These are phyloP conservation scores for Dactylonectria estremocensis DNA, from an alignment of 2,329 filamentous ascomycete species.

Conservation along the genomic window DNA sequence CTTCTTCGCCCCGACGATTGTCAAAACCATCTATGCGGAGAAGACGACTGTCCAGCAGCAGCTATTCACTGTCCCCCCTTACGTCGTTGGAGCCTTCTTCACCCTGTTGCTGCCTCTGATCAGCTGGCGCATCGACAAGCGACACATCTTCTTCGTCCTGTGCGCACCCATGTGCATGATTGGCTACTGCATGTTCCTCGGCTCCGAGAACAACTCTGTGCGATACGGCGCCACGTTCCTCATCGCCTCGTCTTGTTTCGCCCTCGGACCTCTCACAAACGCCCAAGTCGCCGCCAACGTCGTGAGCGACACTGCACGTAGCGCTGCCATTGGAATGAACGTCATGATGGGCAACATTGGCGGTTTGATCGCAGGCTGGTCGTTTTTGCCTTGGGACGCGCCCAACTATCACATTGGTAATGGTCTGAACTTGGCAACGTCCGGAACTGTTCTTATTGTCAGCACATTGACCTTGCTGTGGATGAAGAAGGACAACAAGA, in stretches of 20 bases:
- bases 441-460: constrained; percentile 65
- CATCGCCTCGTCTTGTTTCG: constrained; percentile 75
- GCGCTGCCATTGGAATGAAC: constrained; percentile 75
- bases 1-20: constrained; percentile 81
- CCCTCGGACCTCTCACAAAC: constrained; percentile 75
- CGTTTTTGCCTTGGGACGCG: constrained; percentile 72
- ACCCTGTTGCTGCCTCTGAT: constrained; percentile 73
- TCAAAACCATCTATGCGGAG: constrained; percentile 63
- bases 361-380: constrained; percentile 75
- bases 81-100: constrained; percentile 78
- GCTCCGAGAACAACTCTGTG: constrained; percentile 63
- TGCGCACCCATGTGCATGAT: constrained; percentile 76
- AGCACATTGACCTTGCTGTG: constrained; percentile 66
- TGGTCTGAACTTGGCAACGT: constrained; percentile 76
- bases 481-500: constrained; percentile 74
- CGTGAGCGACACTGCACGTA: constrained; percentile 78
- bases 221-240: constrained; percentile 81
- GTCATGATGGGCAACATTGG: constrained; percentile 82
- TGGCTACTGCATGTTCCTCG: constrained; percentile 81
- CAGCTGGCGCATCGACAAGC: constrained; percentile 72
- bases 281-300: constrained; percentile 80
- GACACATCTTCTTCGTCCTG: constrained; percentile 73
- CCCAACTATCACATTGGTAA: constrained; percentile 80
- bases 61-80: constrained; percentile 79
- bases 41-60: constrained; percentile 72